Conservation (phyloP, 768 basidiomycete species). For the Naganishia antarctica region DNA sequence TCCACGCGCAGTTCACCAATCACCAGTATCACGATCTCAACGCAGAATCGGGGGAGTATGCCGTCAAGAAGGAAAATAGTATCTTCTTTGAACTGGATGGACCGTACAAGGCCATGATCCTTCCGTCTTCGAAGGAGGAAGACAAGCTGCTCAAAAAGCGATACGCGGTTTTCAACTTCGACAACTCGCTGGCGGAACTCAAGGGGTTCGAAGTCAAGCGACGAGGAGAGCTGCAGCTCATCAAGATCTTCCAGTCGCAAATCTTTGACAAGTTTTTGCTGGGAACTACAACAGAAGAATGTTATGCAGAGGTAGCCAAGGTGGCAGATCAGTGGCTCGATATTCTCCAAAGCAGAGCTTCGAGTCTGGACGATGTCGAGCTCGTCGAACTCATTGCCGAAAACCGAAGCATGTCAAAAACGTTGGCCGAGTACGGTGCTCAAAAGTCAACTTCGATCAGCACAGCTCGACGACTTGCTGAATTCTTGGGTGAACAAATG, state of each 20-base stretch:
- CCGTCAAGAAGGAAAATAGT: conserved; percentile 87
- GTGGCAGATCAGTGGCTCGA: conserved; percentile 97
- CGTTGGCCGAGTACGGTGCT: conserved; percentile 86
- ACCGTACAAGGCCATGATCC: conserved; percentile 97
- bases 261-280: conserved; percentile 97
- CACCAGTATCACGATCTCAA: conserved; percentile 95
- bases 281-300: conserved; percentile 87
- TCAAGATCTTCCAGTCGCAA: conserved; percentile 98
- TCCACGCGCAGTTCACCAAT: conserved; percentile 91
- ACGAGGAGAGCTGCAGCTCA: conserved; percentile 91
- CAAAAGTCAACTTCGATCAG: conserved; percentile 99
- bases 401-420: conserved; percentile 95
- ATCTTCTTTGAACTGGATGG: conserved; percentile 99
- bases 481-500: conserved; percentile 97
- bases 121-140: conserved; percentile 98
- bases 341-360: conserved; percentile 79
- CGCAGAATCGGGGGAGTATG: conserved; percentile 74
- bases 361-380: conserved; percentile 81
- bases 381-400: conserved; percentile 96
- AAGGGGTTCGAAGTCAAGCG: conserved; percentile 99
- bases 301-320: conserved; percentile 86
- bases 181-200: conserved; percentile 92
- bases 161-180: conserved; percentile 97
- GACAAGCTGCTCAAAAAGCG: conserved; percentile 97
- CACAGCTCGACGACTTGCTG: conserved; percentile 87